Evolutionary conservation across 306 rosid genomes (phyloP), one percentile per base, ranked within the genome.

Genomic region (Quercus parvula): DNA sequence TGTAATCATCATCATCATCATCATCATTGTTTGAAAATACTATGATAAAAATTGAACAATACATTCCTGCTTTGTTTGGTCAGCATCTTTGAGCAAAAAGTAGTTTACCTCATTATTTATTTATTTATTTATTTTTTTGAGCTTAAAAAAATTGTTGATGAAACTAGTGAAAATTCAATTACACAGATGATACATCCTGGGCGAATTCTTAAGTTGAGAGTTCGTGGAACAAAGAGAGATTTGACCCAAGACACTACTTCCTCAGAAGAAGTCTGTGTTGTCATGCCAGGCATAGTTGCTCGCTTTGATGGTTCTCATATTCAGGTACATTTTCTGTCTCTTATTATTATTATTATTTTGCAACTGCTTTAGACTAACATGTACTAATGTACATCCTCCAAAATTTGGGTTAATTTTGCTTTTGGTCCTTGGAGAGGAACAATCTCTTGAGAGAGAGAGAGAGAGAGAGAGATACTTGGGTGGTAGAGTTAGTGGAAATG

Each of bases 151-250:
- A 33, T 35, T 59, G 19, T 68, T 27, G 11, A 19, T 72, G 30
- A 49, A 81, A 55, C 79, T 85, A 51, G 62, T 75, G 71, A 56
- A 38, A 19, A 49, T 64, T 78, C 83, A 28, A 74, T 41, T 75
- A 58, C 54, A 17, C 86, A 95, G 99, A 79, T 89, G 85, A 86
- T 95, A 75, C 87, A 93, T 88, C 94, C 94, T 74, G 93, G 83
- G 44, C 86, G 87, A 75, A 83, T 95, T 83, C 70, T 91, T 49
- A 93, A 94, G 87, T 81, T 95, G 77, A 90, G 98, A 83, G 93
- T 95, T 56, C 94, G 93, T 8, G 96, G 99, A 83, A 87, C 93
- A 11, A 95, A 93, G 85, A 93, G 91, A 82, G 98, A 89, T 76
- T 85, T 91, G 85, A 89, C 76, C 73, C 91, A 93, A 76, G 98